phyloP scores from a whole-genome alignment of 2,329 filamentous ascomycete genomes.

The Xylariales sp. region DNA sequence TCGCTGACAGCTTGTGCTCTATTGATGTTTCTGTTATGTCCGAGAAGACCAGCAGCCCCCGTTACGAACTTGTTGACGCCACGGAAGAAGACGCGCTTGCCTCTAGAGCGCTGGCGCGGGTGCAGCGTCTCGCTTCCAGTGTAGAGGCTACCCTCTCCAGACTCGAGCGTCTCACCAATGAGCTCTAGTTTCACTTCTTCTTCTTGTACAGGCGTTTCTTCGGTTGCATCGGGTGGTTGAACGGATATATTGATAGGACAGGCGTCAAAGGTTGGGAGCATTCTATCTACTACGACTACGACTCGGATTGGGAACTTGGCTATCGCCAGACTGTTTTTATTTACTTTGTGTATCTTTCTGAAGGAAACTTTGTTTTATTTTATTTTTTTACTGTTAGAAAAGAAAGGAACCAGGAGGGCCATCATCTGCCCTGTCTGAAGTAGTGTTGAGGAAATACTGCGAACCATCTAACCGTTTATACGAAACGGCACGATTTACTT shows the following conservation, averaged over 20 bases:
- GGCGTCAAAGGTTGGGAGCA: too few species aligned
- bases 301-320: conserved; percentile 1
- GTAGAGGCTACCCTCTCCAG: conserved; percentile 30
- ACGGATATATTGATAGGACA: conserved; percentile 1
- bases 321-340: conserved; percentile 5
- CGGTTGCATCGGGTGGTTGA: conserved; percentile 3
- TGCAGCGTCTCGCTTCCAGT: conserved; percentile 43
- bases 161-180: conserved; percentile 29
- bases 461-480: too few species aligned
- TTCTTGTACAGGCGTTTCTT: conserved; percentile 1
- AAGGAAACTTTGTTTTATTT: background rate
- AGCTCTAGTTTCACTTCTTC: conserved; percentile 16
- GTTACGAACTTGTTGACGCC: conserved; percentile 61
- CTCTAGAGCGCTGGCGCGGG: conserved; percentile 40
- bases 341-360: background rate
- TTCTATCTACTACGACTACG: too few species aligned
- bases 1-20: conserved; percentile 35
- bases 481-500: conserved; percentile 3
- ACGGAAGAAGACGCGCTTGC: conserved; percentile 43
- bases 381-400: conserved; percentile 3
- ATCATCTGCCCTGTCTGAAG: too few species aligned
- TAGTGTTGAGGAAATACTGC: too few species aligned
- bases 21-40: conserved; percentile 47
- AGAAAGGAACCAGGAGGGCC: too few species aligned
- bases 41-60: conserved; percentile 60